Conservation (phyloP, 331 rosid species). For the Acacia pycnantha region DNA sequence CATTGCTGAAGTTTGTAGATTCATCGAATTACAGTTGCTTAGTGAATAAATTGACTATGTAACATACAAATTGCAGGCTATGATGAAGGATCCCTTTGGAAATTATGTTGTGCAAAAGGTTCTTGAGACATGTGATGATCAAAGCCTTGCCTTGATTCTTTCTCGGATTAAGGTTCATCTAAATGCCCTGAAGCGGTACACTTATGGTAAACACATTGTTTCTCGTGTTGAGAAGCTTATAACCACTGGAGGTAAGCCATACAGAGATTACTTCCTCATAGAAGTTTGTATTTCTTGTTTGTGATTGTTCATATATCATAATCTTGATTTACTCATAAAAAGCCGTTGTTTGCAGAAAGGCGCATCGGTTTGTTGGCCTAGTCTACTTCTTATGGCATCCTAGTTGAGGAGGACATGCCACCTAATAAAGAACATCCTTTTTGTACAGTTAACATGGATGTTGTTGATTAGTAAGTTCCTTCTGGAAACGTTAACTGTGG, state of each 20-base stretch:
- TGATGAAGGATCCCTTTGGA: conserved; percentile 99
- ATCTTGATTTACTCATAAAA: conserved; percentile 19
- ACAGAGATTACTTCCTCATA: not conserved
- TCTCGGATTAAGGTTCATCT: conserved; percentile 96
- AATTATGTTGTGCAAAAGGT: conserved; percentile 97
- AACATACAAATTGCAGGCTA: conserved; percentile 58
- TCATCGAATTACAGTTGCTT: not conserved
- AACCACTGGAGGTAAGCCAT: conserved; percentile 74
- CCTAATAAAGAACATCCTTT: conserved; percentile 37
- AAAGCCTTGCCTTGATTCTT: conserved; percentile 80
- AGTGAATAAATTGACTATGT: conserved; percentile 17
- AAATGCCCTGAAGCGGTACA: conserved; percentile 83
- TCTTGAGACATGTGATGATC: conserved; percentile 93
- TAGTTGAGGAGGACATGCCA: conserved; percentile 24
- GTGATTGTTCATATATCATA: not conserved
- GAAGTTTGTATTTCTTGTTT: conserved; percentile 7
- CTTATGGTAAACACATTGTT: conserved; percentile 94
- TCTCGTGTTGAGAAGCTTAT: conserved; percentile 97
- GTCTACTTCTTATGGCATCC: conserved; percentile 40
- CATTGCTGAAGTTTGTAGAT: conserved; percentile 1
- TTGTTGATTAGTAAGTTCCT: conserved; percentile 41
- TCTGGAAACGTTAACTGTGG: conserved; percentile 24
- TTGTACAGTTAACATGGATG: conserved; percentile 76
- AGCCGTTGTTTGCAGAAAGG: conserved; percentile 62
- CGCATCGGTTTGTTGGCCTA: conserved; percentile 83